Evolutionary conservation across 352 stramenopile genomes (phyloP), one percentile per base, ranked within the genome.

Genomic region (Globisporangium spinosum): DNA sequence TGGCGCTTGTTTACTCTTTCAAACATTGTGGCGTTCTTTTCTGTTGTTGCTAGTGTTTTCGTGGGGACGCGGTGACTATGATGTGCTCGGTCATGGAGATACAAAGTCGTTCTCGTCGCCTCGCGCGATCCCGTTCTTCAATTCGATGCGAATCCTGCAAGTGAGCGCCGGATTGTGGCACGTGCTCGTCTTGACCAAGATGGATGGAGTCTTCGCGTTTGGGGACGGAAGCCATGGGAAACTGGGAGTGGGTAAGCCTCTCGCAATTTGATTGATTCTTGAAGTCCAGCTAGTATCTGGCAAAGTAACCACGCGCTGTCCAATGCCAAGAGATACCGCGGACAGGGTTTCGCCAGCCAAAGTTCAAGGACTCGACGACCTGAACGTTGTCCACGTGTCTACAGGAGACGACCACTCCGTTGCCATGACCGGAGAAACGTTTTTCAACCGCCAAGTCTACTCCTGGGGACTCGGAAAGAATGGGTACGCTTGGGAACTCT

Each of bases 371-470:
- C 72, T 93, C 0, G 82, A 90, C 40, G 79, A 76, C 12, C 45
- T 91, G 13, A 77, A 88, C 47, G 73, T 92, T 8, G 65, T 90
- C 13, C 68, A 82, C 20, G 70, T 94, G 22, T 77, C 73, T 57
- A 85, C 87, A 38, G 87, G 87, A 7, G 76, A 91, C 61, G 77
- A 90, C 2, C 86, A 92, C 63, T 94, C 85, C 3, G 64, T 91
- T 40, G 80, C 71, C 2, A 75, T 91, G 64, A 80, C 78, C 20
- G 85, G 83, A 0, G 85, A 91, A 62, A 84, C 82, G 1, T 76
- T 80, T 15, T 85, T 82, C 38, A 90, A 88, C 73, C 78, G 82
- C 1, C 87, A 94, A 70, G 82, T 94, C n/a, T 90, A 90, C 67
- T 89, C 86, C 2, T 94, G 87, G 87, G 87, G 87, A 2, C 71